phyloP scores from a whole-genome alignment of 2,329 filamentous ascomycete species.

The Lachnellula subtilissima region DNA sequence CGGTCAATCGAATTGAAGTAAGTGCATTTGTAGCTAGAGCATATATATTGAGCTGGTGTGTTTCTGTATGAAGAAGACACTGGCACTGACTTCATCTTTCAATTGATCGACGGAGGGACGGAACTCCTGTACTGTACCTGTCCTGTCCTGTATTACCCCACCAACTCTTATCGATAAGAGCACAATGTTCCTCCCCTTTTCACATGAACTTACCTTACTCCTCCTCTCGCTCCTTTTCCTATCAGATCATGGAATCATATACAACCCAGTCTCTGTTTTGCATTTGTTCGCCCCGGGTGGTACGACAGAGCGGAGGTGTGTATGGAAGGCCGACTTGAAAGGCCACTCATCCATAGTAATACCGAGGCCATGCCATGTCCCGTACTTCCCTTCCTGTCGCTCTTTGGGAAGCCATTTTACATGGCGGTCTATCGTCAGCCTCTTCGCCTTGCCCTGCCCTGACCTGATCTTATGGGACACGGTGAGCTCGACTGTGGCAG shows the following conservation, averaged over 20 bases:
- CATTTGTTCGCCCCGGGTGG: too few relatives aligned
- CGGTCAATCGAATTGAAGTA: not conserved
- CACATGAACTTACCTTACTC: not conserved
- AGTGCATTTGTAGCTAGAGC: not conserved
- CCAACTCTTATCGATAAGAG: not conserved
- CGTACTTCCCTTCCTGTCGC: not conserved
- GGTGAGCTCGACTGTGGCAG: conserved; percentile 1
- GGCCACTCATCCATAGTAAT: not conserved
- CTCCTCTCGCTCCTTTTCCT: not conserved
- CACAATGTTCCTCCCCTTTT: not conserved
- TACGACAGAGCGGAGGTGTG: too few relatives aligned
- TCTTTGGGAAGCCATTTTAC: not conserved
- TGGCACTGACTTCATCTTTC: not conserved
- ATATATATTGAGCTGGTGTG: too few relatives aligned
- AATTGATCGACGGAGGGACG: not conserved
- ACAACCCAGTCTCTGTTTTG: too few relatives aligned
- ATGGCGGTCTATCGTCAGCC: not conserved
- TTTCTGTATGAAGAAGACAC: too few relatives aligned
- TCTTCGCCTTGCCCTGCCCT: not conserved
- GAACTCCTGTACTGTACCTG: too few relatives aligned
- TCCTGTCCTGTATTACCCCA: not conserved
- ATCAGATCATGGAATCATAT: too few relatives aligned
- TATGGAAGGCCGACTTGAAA: too few relatives aligned
- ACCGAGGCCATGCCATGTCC: not conserved
- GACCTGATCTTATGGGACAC: not conserved